Evolutionary conservation across 1,284 basidiomycete species (phyloP).

Genomic region (Dichomitus squalens): DNA sequence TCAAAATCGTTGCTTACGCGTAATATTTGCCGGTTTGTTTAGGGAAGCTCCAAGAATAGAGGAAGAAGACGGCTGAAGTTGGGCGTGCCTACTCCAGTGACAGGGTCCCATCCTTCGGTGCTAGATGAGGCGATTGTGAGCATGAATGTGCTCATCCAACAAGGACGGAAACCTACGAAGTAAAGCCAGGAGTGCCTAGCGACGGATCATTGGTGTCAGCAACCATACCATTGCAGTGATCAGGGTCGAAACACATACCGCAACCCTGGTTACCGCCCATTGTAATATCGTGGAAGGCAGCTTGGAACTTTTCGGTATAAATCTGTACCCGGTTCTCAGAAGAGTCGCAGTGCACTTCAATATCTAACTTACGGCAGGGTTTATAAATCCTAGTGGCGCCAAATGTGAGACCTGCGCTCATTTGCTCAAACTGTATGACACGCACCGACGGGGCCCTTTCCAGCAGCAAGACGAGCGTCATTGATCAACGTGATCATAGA

Average conservation of each 20-base stretch:
- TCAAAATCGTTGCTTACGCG: too few species aligned
- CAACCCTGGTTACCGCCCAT: constrained; percentile 50
- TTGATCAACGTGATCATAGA: constrained; percentile 46
- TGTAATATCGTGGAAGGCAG: constrained; percentile 52
- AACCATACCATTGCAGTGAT: background rate
- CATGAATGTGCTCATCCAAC: background rate
- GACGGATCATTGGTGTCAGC: background rate
- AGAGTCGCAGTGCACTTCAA: background rate
- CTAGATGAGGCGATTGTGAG: constrained; percentile 17
- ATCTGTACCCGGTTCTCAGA: constrained; percentile 30
- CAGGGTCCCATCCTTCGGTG: constrained; percentile 43
- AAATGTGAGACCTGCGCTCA: background rate
- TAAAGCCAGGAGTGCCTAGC: constrained; percentile 36
- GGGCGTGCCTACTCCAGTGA: constrained; percentile 42
- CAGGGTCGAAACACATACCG: constrained; percentile 26
- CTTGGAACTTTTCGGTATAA: constrained; percentile 39
- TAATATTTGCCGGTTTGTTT: constrained; percentile 6
- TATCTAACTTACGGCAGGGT: constrained; percentile 36
- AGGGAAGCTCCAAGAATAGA: constrained; percentile 34
- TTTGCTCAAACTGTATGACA: background rate
- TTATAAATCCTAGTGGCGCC: constrained; percentile 32
- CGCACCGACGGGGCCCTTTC: constrained; percentile 38
- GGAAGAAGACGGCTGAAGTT: constrained; percentile 31
- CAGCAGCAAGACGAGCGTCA: constrained; percentile 40
- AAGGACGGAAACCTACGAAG: constrained; percentile 32